These are phyloP conservation scores for Wickerhamiella kurtzmanii DNA, from an alignment of 805 yeast species.

Conservation along the genomic window DNA sequence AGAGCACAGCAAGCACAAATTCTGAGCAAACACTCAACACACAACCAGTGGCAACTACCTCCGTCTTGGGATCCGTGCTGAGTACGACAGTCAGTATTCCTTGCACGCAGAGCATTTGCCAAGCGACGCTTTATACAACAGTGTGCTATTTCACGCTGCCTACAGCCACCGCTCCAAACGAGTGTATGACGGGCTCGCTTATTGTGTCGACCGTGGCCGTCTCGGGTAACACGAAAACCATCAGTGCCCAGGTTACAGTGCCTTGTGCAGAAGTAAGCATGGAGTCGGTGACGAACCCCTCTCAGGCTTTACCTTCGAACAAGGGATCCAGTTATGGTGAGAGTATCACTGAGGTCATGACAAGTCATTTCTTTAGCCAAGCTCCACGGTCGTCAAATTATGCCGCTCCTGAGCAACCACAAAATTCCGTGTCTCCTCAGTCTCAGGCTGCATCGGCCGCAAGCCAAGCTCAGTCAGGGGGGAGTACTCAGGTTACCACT, in stretches of 20 bases:
- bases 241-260: conserved; percentile 9
- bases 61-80: neutral
- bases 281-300: neutral
- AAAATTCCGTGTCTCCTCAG: neutral
- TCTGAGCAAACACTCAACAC: neutral
- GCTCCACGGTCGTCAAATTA: neutral
- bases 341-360: too few species aligned
- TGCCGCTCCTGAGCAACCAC: neutral
- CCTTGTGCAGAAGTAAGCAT: conserved; percentile 11
- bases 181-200: conserved; percentile 7
- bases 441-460: neutral
- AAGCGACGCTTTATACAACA: conserved; percentile 6
- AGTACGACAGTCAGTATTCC: conserved; percentile 10
- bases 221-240: conserved; percentile 7
- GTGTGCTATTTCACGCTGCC: conserved; percentile 9
- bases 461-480: neutral
- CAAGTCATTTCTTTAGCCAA: too few species aligned
- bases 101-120: conserved; percentile 11
- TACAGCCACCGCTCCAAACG: conserved; percentile 4
- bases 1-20: neutral
- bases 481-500: neutral
- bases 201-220: conserved; percentile 7
- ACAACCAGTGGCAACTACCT: neutral
- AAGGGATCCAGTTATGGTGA: too few species aligned
- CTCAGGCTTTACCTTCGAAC: too few species aligned